A percentile compares a stretch with the other conserved stretches of the same genome.
Evolutionary conservation across 75 land plant species (phyloP).

Genomic region (Pinus taeda): DNA sequence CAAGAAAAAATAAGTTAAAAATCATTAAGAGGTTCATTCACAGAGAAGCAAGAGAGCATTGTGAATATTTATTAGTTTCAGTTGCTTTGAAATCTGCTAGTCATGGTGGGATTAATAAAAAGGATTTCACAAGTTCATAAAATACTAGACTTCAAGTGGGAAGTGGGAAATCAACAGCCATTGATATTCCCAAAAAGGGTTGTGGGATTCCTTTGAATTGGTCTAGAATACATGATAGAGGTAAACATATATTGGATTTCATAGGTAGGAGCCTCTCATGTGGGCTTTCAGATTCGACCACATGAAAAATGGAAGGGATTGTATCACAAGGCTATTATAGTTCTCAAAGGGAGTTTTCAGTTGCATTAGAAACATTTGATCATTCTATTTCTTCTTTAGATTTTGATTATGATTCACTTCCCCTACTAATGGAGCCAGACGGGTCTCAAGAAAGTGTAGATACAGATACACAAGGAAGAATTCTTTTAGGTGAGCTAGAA

Average conservation of each 20-base stretch:
- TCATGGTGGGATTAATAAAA: slow-evolving; percentile 5
- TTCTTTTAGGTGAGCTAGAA: slow-evolving; percentile 55
- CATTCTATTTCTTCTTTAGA: slow-evolving; percentile 27
- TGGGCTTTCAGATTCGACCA: slow-evolving; percentile 55
- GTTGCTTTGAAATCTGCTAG: slow-evolving; percentile 46
- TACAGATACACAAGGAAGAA: slow-evolving; percentile 26
- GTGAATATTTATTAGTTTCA: slow-evolving; percentile 19
- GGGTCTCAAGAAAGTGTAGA: slow-evolving; percentile 44
- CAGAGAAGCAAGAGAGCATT: slow-evolving; percentile 22
- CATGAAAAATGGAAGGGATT: slow-evolving; percentile 27
- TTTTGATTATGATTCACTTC: slow-evolving; percentile 59
- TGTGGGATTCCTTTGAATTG: slow-evolving; percentile 92
- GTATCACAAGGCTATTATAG: slow-evolving; percentile 15
- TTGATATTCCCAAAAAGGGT: slow-evolving; percentile 52
- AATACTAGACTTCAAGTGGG: slow-evolving; percentile 10
- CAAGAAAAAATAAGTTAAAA: slow-evolving; percentile 34
- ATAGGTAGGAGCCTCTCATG: slow-evolving; percentile 76
- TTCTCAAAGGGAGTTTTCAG: slow-evolving; percentile 10
- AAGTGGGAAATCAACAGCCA: slow-evolving; percentile 29
- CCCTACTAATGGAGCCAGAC: slow-evolving; percentile 51
- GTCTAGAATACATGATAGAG: slow-evolving; percentile 77
- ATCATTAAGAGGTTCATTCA: slow-evolving; percentile 12
- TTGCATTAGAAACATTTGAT: slow-evolving; percentile 30
- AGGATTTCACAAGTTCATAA: slow-evolving; percentile 7
- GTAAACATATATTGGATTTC: slow-evolving; percentile 59